Evolutionary conservation across 306 rosid genomes (phyloP).

Genomic region (Hylodesmum podocarpum): DNA sequence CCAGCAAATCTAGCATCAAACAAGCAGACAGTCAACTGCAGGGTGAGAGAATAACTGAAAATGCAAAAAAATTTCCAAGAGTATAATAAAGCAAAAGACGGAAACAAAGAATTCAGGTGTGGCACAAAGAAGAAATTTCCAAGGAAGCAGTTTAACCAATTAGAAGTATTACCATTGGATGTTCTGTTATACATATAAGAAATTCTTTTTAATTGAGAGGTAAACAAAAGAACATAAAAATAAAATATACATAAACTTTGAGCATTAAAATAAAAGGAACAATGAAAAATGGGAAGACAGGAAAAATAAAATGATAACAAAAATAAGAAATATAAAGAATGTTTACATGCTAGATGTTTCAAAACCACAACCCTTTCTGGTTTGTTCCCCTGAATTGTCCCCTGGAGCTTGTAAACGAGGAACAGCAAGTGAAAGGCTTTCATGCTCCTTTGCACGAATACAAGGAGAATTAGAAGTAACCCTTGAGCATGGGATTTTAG

Average conservation of each 20-base stretch:
- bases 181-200: not conserved
- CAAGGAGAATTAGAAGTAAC: slow-evolving; percentile 49
- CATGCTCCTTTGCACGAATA: slow-evolving; percentile 51
- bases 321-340: slow-evolving; percentile 12
- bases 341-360: slow-evolving; percentile 61
- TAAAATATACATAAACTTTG: too few relatives aligned
- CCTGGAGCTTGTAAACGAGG: slow-evolving; percentile 41
- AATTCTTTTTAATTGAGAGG: not conserved
- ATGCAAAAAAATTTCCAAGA: not conserved
- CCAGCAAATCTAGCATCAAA: slow-evolving; percentile 58
- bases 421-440: slow-evolving; percentile 37
- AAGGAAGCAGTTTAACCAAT: slow-evolving; percentile 26
- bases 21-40: slow-evolving; percentile 27
- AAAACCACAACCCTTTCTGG: slow-evolving; percentile 39
- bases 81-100: not conserved
- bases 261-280: not conserved
- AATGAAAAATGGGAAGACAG: not conserved
- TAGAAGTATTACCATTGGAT: not conserved
- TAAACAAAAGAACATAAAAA: not conserved
- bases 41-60: slow-evolving; percentile 3
- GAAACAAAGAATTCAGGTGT: not conserved
- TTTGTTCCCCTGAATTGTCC: slow-evolving; percentile 41
- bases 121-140: not conserved
- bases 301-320: slow-evolving; percentile 4
- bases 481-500: slow-evolving; percentile 43